A percentile compares a stretch with the other conserved stretches of the same genome.
phyloP scores from a whole-genome alignment of 805 yeast genomes.

The Candida succiphila region DNA sequence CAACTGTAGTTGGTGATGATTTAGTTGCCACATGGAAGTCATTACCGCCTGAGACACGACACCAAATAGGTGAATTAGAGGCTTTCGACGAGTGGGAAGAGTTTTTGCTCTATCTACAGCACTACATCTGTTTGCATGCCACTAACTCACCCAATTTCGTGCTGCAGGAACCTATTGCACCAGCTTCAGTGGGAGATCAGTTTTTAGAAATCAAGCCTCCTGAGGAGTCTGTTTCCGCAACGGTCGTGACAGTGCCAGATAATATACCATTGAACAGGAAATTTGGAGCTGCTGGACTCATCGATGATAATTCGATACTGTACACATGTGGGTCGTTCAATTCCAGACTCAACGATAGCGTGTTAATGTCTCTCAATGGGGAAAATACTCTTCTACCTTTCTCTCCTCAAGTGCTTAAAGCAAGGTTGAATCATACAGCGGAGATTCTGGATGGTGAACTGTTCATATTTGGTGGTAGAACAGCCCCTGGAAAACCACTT shows the following conservation, averaged over 20 bases:
- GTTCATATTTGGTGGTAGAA: constrained; percentile 58
- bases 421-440: constrained; percentile 53
- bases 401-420: constrained; percentile 10
- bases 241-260: background rate
- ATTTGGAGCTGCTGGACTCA: constrained; percentile 23
- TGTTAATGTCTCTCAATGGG: constrained; percentile 3
- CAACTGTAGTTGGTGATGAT: constrained; percentile 39
- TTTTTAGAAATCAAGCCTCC: background rate
- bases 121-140: constrained; percentile 62
- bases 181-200: background rate
- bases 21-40: constrained; percentile 50
- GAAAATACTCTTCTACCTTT: constrained; percentile 4
- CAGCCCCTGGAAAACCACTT: constrained; percentile 41
- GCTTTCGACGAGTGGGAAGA: constrained; percentile 83
- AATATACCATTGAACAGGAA: constrained; percentile 22
- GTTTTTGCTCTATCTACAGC: constrained; percentile 65
- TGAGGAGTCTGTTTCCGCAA: background rate
- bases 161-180: constrained; percentile 7
- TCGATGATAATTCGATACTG: constrained; percentile 10
- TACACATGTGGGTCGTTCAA: constrained; percentile 31
- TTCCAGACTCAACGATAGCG: constrained; percentile 19
- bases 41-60: constrained; percentile 27
- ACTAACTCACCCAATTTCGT: too few species aligned
- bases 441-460: constrained; percentile 21
- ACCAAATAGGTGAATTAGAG: constrained; percentile 40